Conservation (phyloP, 2,329 filamentous ascomycete species). For the Aurifilum marmelostoma region DNA sequence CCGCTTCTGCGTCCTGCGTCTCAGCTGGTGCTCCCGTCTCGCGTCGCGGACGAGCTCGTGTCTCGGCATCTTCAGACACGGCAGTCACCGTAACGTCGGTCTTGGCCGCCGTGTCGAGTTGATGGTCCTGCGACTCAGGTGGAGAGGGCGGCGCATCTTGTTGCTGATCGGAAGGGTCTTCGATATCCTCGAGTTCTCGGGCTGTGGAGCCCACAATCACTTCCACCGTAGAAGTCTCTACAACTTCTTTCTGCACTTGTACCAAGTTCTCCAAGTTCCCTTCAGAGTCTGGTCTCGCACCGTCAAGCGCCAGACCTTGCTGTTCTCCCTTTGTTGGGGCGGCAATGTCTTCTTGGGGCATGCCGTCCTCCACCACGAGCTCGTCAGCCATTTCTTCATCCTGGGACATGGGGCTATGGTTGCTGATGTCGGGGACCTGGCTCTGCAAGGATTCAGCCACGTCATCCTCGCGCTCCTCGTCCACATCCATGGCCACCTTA, state of each 20-base stretch:
- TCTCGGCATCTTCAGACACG: conserved; percentile 14
- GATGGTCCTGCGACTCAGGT: conserved; percentile 10
- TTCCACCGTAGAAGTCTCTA: neutral
- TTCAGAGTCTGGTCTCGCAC: conserved; percentile 6
- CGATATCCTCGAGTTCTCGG: conserved; percentile 6
- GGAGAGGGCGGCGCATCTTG: conserved; percentile 19
- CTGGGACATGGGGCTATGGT: neutral
- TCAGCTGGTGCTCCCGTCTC: neutral
- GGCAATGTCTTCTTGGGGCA: neutral
- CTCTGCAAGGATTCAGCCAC: conserved; percentile 2
- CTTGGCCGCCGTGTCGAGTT: neutral
- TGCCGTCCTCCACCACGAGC: neutral
- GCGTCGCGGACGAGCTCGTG: conserved; percentile 7
- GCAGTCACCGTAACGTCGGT: conserved; percentile 21
- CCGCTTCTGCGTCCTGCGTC: conserved; percentile 10
- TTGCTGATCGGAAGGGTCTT: conserved; percentile 2
- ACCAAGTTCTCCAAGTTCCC: neutral
- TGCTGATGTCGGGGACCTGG: neutral
- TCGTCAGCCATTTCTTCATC: neutral
- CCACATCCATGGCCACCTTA: neutral
- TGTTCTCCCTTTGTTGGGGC: neutral
- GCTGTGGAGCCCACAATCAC: neutral
- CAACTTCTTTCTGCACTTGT: neutral
- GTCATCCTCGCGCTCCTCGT: neutral
- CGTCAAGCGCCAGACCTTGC: neutral